These are phyloP conservation scores for Puccinellia tenuiflora DNA, from an alignment of 176 grass and related monocot genomes.

Conservation along the genomic window DNA sequence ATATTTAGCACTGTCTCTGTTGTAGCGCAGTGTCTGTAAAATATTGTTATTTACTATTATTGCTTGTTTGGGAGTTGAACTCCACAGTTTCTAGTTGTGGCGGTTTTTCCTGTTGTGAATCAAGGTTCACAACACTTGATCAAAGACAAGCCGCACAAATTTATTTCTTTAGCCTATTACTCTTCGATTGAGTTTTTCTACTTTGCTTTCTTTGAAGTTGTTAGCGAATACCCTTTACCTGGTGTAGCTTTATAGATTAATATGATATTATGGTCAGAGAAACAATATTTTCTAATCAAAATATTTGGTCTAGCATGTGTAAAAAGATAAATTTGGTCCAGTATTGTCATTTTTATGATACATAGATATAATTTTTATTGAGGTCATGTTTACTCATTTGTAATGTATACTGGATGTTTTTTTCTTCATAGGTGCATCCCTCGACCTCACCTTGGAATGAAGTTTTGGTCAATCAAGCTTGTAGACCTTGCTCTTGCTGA, in stretches of 20 bases:
- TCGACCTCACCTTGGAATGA: constrained; percentile 16
- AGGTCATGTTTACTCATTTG: neutral
- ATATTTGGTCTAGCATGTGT: neutral
- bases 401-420: neutral
- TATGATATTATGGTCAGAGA: neutral
- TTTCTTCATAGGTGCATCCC: neutral
- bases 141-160: neutral
- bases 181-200: neutral
- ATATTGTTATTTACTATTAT: neutral
- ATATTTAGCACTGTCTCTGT: neutral
- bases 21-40: neutral
- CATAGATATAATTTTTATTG: neutral
- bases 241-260: neutral
- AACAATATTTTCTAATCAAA: neutral
- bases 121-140: neutral
- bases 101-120: neutral
- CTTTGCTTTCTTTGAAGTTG: neutral
- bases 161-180: neutral
- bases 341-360: neutral
- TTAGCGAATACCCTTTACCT: neutral
- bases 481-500: neutral
- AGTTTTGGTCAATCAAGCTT: neutral
- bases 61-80: neutral
- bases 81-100: neutral
- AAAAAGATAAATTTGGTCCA: neutral